Evolutionary conservation across 371 early-diverging fungal species (phyloP).

Genomic region (Fennellomyces sp.): DNA sequence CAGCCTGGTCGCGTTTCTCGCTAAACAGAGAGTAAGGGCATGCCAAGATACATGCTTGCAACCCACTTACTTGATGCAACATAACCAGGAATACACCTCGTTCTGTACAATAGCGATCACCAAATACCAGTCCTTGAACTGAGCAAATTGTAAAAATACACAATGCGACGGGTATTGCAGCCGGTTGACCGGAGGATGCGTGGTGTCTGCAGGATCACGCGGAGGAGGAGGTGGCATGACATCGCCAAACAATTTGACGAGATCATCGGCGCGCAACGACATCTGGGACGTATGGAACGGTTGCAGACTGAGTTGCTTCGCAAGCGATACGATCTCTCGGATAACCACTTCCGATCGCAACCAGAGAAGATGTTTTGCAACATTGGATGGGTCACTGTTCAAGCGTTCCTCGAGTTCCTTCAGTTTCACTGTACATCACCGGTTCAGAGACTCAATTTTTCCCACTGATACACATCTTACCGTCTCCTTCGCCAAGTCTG

Average conservation of each 20-base stretch:
- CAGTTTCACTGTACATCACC: constrained; percentile 37
- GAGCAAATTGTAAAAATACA: constrained; percentile 49
- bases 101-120: constrained; percentile 43
- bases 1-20: constrained; percentile 39
- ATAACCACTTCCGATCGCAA: constrained; percentile 52
- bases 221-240: constrained; percentile 12
- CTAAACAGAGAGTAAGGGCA: constrained; percentile 7
- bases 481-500: constrained; percentile 54
- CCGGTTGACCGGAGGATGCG: not conserved
- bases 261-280: constrained; percentile 44
- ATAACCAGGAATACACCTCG: constrained; percentile 47
- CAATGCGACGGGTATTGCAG: constrained; percentile 45
- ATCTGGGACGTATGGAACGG: constrained; percentile 50
- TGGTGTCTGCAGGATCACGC: not conserved
- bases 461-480: too few relatives aligned
- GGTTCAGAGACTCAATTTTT: too few relatives aligned
- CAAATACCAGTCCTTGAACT: constrained; percentile 55
- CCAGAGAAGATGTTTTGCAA: constrained; percentile 45
- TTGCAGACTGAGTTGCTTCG: constrained; percentile 48
- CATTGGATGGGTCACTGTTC: constrained; percentile 42
- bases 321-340: constrained; percentile 50
- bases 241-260: constrained; percentile 43
- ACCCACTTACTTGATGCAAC: constrained; percentile 42
- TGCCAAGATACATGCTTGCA: not conserved
- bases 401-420: constrained; percentile 41